Percentiles rank a stretch among this genome's conserved stretches.
Conservation (phyloP, 2,329 filamentous ascomycete species). For the Aplosporella prunicola region DNA sequence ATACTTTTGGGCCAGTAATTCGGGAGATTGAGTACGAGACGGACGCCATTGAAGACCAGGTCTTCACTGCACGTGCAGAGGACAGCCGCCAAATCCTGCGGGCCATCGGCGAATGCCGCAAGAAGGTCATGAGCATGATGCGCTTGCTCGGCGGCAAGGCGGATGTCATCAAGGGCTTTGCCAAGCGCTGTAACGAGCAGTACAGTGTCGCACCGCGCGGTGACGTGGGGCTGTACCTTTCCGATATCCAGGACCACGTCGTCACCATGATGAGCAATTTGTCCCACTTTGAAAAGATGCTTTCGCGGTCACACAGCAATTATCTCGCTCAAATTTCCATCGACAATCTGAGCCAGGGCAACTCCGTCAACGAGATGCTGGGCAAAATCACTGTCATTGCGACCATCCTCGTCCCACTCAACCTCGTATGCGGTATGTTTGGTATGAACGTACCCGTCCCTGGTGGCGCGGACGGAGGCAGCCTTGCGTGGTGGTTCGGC, state of each 20-base stretch:
- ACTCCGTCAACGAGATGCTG: constrained; percentile 76
- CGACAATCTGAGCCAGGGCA: constrained; percentile 81
- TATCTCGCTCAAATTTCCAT: constrained; percentile 92
- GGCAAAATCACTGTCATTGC: constrained; percentile 93
- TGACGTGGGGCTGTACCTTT: constrained; percentile 92
- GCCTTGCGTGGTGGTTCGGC: constrained; percentile 50
- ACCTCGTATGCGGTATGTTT: constrained; percentile 78
- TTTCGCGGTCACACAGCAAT: constrained; percentile 87
- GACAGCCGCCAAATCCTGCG: constrained; percentile 82
- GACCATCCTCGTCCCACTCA: constrained; percentile 91
- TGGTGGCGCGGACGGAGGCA: constrained; percentile 35
- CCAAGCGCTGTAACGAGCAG: constrained; percentile 96
- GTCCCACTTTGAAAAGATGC: constrained; percentile 93
- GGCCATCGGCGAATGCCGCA: constrained; percentile 80
- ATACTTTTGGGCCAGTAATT: constrained; percentile 86
- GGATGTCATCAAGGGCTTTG: constrained; percentile 96
- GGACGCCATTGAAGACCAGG: constrained; percentile 87
- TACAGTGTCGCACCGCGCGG: constrained; percentile 91
- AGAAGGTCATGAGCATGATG: constrained; percentile 89
- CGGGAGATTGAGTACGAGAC: constrained; percentile 78
- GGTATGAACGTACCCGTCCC: constrained; percentile 81
- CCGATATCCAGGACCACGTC: constrained; percentile 97
- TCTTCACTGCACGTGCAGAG: constrained; percentile 83
- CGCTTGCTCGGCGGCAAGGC: constrained; percentile 92
- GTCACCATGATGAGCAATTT: constrained; percentile 98